Base-by-base conservation (phyloP, 2,329 filamentous ascomycete genomes). In the Macroventuria anomochaeta region DNA sequence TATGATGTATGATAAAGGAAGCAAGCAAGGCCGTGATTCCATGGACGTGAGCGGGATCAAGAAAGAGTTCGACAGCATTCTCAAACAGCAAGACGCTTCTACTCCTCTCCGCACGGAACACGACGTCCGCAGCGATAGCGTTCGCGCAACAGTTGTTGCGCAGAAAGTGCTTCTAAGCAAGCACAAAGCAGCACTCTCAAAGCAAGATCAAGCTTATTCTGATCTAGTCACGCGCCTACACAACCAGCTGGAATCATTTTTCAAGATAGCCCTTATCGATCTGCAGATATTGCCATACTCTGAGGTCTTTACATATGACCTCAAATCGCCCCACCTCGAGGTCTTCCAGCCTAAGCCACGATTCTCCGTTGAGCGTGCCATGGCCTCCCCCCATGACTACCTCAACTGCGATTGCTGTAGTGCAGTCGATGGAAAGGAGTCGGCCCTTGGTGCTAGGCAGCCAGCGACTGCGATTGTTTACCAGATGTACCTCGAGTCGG, bases 81-180 rank as follows among this genome's bases (percentile, higher is more conserved):
- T 74, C 5, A 41, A 66, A 41, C 48, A 64, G 3, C 64, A 67
- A 32, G 57, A 54, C 1, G 60, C 46, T 15, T 65, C 57, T 44
- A 55, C 64, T 32, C 67, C 74, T 80, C 80, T 96, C 25, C 86
- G 87, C 57, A 96, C 88, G 75, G 88, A 88, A 69, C 89, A 95
- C 72, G 88, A 88, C 63, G 82, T 88, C 10, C 87, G 88, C 34
- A 80, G 83, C 74, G 87, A 85, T 59, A 85, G 88, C 36, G 76
- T 91, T 33, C 83, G 91, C 37, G 91, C 90, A 1, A 93, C 90
- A 0, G 85, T 93, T 26, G 85, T 93, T 43, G 89, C 89, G 13
- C 89, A 93, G 68, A 89, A 90, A 69, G 89, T 95, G 15, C 87
- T 92, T 66, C 80, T 95, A 33, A 91, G 88, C 74, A 88, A 86